Evolutionary conservation across 1,284 basidiomycete species (phyloP).

Genomic region (Macrocystidia cucumis): DNA sequence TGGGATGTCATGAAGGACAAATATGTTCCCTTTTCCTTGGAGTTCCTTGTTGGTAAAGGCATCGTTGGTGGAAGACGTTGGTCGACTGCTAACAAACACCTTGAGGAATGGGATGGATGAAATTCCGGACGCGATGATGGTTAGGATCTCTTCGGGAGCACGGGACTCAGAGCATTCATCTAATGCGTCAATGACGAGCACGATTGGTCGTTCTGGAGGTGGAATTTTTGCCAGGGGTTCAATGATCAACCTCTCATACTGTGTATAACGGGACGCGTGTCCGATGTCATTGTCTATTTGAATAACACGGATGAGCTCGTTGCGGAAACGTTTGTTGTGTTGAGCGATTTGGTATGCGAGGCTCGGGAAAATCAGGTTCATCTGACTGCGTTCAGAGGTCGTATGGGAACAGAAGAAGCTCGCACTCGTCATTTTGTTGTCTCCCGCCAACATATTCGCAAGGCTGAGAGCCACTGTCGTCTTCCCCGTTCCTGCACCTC

Average conservation of each 20-base stretch:
- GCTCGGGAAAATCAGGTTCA: conserved; percentile 12
- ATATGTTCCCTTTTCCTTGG: not conserved
- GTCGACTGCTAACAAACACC: conserved; percentile 8
- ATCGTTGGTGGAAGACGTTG: not conserved
- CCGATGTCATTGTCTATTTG: conserved; percentile 1
- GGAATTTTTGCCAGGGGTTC: conserved; percentile 3
- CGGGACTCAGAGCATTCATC: conserved; percentile 21
- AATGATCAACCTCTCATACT: conserved; percentile 6
- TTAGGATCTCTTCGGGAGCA: not conserved
- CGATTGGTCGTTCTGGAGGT: conserved; percentile 11
- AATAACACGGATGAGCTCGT: conserved; percentile 5
- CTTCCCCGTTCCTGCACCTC: conserved; percentile 14
- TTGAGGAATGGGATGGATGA: not conserved
- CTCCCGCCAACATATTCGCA: conserved; percentile 5
- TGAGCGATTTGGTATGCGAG: conserved; percentile 11
- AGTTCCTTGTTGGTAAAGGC: not conserved
- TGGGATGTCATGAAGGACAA: not conserved
- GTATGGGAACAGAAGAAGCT: conserved; percentile 15
- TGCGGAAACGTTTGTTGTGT: conserved; percentile 5
- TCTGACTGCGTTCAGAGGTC: conserved; percentile 6
- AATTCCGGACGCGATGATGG: not conserved
- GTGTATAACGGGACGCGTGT: conserved; percentile 4
- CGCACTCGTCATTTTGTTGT: conserved; percentile 8
- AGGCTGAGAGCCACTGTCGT: conserved; percentile 15
- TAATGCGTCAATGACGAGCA: conserved; percentile 23